These are phyloP conservation scores for Phaeotremella fagi DNA, from an alignment of 768 basidiomycete species.

Conservation along the genomic window DNA sequence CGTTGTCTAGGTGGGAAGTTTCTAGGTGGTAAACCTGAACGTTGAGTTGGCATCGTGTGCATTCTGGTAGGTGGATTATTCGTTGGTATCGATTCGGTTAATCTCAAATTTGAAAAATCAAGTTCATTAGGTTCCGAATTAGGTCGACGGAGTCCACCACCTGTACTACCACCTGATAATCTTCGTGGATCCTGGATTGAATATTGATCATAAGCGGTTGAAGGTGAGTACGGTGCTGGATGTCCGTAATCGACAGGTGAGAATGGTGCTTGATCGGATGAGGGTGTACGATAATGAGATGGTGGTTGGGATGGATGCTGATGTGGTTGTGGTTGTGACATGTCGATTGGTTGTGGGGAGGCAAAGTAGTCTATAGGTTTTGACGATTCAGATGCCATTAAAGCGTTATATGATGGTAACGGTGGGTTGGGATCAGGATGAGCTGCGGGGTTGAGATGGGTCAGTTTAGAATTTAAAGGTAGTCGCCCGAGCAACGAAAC, in stretches of 20 bases:
- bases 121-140: slow-evolving; percentile 15
- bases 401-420: slow-evolving; percentile 32
- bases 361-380: not conserved
- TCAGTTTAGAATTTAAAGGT: not conserved
- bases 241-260: slow-evolving; percentile 40
- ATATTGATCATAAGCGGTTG: slow-evolving; percentile 5
- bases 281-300: slow-evolving; percentile 21
- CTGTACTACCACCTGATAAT: slow-evolving; percentile 20
- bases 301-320: too few species aligned
- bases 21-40: not conserved
- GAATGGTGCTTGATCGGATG: slow-evolving; percentile 32
- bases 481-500: not conserved
- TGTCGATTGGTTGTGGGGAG: slow-evolving; percentile 22
- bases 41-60: slow-evolving; percentile 4
- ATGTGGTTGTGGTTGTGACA: not conserved
- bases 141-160: slow-evolving; percentile 39
- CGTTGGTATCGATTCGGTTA: slow-evolving; percentile 10
- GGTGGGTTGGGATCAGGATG: slow-evolving; percentile 19
- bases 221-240: slow-evolving; percentile 8
- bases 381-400: slow-evolving; percentile 32
- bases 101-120: slow-evolving; percentile 11
- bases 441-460: not conserved
- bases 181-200: slow-evolving; percentile 14
- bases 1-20: slow-evolving; percentile 14
- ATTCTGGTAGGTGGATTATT: slow-evolving; percentile 11